Conservation (phyloP, 2,329 filamentous ascomycete genomes). For the Fusarium oligoseptatum region DNA sequence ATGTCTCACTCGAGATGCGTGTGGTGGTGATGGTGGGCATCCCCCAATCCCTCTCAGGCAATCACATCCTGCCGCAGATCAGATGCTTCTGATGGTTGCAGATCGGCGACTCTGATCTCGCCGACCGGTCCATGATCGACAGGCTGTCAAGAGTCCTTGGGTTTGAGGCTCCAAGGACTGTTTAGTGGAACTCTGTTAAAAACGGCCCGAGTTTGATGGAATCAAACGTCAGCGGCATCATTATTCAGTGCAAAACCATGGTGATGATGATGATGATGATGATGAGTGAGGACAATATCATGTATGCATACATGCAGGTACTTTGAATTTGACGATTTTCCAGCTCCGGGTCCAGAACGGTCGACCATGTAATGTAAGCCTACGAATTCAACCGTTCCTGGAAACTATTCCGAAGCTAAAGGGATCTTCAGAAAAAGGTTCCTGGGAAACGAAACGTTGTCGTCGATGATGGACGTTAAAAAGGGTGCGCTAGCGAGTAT, state of each 20-base stretch:
- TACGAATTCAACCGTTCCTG: conserved; percentile 22
- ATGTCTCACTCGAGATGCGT: conserved; percentile 18
- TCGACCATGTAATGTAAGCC: conserved; percentile 14
- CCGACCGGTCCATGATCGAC: conserved; percentile 15
- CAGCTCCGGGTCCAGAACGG: conserved; percentile 16
- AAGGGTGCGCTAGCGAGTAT: conserved; percentile 8
- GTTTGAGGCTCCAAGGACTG: background rate
- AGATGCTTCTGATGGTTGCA: conserved; percentile 27
- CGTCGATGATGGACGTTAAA: background rate
- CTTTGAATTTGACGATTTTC: background rate
- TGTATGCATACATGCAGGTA: conserved; percentile 3
- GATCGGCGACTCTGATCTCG: conserved; percentile 15
- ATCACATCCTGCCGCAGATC: conserved; percentile 3
- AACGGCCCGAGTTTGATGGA: conserved; percentile 24
- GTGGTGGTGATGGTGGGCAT: background rate
- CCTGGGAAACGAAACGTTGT: background rate
- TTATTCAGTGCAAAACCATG: background rate
- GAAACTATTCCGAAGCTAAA: conserved; percentile 16
- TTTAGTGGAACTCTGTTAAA: conserved; percentile 34
- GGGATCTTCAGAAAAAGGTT: background rate
- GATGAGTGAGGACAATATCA: background rate
- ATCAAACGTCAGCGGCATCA: conserved; percentile 29
- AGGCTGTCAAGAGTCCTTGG: conserved; percentile 17
- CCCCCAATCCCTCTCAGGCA: conserved; percentile 1
- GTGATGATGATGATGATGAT: background rate